Evolutionary conservation across 140 eudicot genomes (phyloP), one percentile per base, ranked within the genome.

Genomic region (Senecio squalidus): DNA sequence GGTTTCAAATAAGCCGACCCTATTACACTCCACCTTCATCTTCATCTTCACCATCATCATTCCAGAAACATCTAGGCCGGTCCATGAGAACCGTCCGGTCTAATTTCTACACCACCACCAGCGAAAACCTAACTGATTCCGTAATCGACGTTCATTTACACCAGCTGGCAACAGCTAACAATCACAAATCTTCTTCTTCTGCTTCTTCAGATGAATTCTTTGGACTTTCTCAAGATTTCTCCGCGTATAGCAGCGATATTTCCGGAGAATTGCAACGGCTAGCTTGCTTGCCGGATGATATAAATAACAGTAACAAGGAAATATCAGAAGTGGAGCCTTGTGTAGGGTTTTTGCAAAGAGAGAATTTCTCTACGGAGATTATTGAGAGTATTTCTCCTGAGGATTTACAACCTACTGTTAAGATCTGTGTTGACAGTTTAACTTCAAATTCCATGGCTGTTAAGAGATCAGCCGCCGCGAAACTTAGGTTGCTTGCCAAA

Each of bases 351-450:
- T n/a, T n/a, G n/a, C n/a, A 86, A 13, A 60, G 96, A 18, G 94
- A 86, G 51, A 83, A 11, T 5, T 91, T 87, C 45, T 86, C 94
- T 0, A 84, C 96, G 3, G 98, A 91, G 70, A 84, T 91, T 13
- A 83, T 86, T 2, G 98, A 86, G 61, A 69, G 80, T 17, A 91
- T 91, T 10, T 81, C 86, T 5, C 89, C 94, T 26, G 98, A 91
- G 64, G 98, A 91, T 69, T 84, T 91, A 24, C 82, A 77, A 24
- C 98, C 98, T 38, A 87, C 96, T 11, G 98, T 91, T 7, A 83
- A 86, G 71, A 72, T 86, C 36, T 86, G 94, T 40, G 68, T 91
- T n/a, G 91, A 86, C 25, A 75, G 91, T 11, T 68, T 91, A n/a
- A 53, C 59, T 9, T 91, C 98, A 0, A 26, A 61, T 4, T 91